Conservation (phyloP, 164 flowering plant genomes). For the Liquidambar formosana region DNA sequence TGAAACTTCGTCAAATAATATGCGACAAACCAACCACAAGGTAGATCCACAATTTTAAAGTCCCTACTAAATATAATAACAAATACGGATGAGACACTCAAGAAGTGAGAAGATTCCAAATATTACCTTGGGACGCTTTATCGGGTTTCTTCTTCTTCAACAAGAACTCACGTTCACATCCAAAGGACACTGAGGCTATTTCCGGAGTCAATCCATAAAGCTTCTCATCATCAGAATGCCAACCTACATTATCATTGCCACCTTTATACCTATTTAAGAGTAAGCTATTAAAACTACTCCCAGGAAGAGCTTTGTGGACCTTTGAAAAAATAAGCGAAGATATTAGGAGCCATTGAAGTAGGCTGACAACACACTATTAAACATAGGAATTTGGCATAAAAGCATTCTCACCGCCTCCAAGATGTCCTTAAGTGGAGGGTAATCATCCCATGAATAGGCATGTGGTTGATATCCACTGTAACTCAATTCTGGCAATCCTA, state of each 20-base stretch:
- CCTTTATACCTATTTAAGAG: conserved; percentile 81
- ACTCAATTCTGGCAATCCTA: conserved; percentile 60
- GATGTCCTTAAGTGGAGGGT: conserved; percentile 66
- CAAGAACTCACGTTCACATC: conserved; percentile 85
- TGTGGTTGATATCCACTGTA: conserved; percentile 88
- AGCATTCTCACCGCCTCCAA: conserved; percentile 54
- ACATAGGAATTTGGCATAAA: background rate
- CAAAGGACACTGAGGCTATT: conserved; percentile 89
- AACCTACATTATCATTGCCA: conserved; percentile 84
- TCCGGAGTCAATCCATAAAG: conserved; percentile 83
- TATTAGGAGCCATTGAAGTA: background rate
- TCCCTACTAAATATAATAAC: background rate
- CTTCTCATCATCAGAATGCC: conserved; percentile 98
- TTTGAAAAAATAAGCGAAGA: conserved; percentile 17
- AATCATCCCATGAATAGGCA: conserved; percentile 84
- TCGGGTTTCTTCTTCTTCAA: conserved; percentile 68
- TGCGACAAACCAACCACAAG: background rate
- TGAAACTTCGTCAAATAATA: background rate
- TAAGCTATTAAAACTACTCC: conserved; percentile 81
- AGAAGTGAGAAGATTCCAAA: too few species aligned
- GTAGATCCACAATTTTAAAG: background rate
- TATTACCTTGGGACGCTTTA: conserved; percentile 43
- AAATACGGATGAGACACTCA: background rate
- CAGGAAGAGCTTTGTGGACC: conserved; percentile 86
- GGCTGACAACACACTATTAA: background rate